Percentiles rank a stretch among this genome's conserved stretches.
phyloP scores from a whole-genome alignment of 169 alveolate species.

The Hepatocystis sp. region DNA sequence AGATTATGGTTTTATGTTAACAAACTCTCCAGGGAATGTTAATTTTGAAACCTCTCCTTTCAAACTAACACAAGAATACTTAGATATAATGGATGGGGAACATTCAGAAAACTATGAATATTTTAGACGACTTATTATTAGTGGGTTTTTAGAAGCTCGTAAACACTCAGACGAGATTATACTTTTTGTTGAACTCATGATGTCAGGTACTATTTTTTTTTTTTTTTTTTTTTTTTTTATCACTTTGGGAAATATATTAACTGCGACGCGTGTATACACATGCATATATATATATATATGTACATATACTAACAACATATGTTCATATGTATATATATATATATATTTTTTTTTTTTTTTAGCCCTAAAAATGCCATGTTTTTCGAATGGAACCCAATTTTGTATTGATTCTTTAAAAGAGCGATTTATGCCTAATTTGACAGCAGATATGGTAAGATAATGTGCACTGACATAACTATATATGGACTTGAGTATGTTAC shows the following conservation, averaged over 20 bases:
- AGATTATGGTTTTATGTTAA: conserved; percentile 96
- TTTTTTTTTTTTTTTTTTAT: too few relatives aligned
- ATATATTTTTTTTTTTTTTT: conserved; percentile 24
- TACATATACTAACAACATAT: too few relatives aligned
- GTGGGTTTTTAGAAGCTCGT: conserved; percentile 92
- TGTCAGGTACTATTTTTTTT: conserved; percentile 78
- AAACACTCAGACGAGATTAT: conserved; percentile 91
- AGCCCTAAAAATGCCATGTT: conserved; percentile 93
- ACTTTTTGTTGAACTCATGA: conserved; percentile 92
- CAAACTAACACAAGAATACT: conserved; percentile 96
- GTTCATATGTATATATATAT: too few relatives aligned
- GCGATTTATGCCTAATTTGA: conserved; percentile 87
- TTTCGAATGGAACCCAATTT: conserved; percentile 87
- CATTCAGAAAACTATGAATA: conserved; percentile 92
- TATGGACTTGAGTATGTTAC: neutral
- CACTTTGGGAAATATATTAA: neutral
- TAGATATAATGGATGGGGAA: conserved; percentile 96
- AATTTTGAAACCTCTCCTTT: conserved; percentile 97
- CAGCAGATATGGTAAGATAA: conserved; percentile 83
- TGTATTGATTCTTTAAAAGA: conserved; percentile 85
- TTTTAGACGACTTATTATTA: conserved; percentile 88
- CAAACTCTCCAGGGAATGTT: conserved; percentile 97
- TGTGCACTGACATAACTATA: neutral
- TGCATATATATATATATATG: conserved; percentile 8
- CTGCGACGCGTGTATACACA: neutral